A percentile compares a stretch with the other conserved stretches of the same genome.
These are phyloP conservation scores for Prunus fruticosa DNA, from an alignment of 306 rosid genomes.

Conservation along the genomic window DNA sequence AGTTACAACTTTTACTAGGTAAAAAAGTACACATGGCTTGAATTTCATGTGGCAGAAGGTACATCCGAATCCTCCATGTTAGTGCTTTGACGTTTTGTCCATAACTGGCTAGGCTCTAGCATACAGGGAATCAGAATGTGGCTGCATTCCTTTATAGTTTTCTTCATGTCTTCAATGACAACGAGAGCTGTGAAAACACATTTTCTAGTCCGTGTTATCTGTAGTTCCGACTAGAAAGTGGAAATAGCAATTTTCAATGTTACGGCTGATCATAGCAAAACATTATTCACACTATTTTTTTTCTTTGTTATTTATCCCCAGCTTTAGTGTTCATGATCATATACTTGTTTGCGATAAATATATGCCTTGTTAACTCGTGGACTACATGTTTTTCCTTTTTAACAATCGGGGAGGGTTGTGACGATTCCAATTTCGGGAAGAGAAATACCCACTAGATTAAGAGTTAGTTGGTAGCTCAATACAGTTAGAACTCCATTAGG, in stretches of 20 bases:
- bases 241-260: not conserved
- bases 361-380: not conserved
- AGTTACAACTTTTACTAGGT: slow-evolving; percentile 14
- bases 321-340: not conserved
- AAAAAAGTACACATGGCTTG: slow-evolving; percentile 27
- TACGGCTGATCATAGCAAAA: not conserved
- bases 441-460: no score
- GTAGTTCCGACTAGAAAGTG: slow-evolving; percentile 46
- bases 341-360: no score
- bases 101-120: slow-evolving; percentile 49
- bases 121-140: slow-evolving; percentile 52
- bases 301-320: not conserved
- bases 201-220: slow-evolving; percentile 8
- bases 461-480: no score
- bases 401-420: no score
- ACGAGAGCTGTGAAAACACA: slow-evolving; percentile 5
- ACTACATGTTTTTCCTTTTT: no score
- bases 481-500: no score
- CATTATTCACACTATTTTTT: not conserved
- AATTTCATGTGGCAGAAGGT: slow-evolving; percentile 33
- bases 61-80: slow-evolving; percentile 27
- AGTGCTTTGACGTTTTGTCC: slow-evolving; percentile 55
- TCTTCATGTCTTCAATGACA: slow-evolving; percentile 34
- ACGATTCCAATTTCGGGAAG: no score
- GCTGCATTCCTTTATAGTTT: slow-evolving; percentile 55